Conservation (phyloP, 306 rosid species). For the Prunus campanulata region DNA sequence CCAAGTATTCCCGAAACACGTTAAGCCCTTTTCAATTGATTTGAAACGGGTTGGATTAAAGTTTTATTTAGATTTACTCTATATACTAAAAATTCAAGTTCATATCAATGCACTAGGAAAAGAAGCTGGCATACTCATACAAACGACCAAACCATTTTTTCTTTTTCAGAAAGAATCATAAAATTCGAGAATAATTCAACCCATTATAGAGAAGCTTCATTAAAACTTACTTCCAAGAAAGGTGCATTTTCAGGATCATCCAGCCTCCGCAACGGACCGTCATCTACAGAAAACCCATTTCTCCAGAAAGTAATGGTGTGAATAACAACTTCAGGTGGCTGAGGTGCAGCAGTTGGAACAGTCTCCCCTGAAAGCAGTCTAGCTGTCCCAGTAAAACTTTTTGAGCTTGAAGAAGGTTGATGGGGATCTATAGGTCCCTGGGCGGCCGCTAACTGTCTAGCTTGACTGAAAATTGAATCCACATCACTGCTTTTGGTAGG, state of each 20-base stretch:
- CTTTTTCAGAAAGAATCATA: not conserved
- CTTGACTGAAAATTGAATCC: slow-evolving; percentile 69
- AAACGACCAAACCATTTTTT: not conserved
- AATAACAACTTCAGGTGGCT: slow-evolving; percentile 39
- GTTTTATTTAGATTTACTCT: too few species aligned
- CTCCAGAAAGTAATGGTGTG: slow-evolving; percentile 81
- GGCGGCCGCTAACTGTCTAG: slow-evolving; percentile 52
- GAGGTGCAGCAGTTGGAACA: slow-evolving; percentile 51
- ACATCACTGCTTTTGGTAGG: slow-evolving; percentile 57
- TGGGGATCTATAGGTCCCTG: slow-evolving; percentile 42
- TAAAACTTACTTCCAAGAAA: slow-evolving; percentile 66
- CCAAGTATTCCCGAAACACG: too few species aligned
- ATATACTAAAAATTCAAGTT: not conserved
- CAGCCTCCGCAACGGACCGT: slow-evolving; percentile 66
- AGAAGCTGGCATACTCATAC: not conserved
- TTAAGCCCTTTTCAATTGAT: too few species aligned
- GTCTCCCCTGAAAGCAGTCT: slow-evolving; percentile 86
- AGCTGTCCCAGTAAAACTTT: slow-evolving; percentile 73
- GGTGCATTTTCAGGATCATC: slow-evolving; percentile 84
- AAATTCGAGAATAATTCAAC: not conserved
- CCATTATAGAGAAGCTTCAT: not conserved
- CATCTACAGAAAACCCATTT: slow-evolving; percentile 77
- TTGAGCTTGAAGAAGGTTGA: slow-evolving; percentile 50
- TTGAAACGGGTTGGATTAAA: too few species aligned
- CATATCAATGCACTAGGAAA: not conserved